These are phyloP conservation scores for Xylaria sp. DNA, from an alignment of 2,329 filamentous ascomycete genomes.

Conservation along the genomic window DNA sequence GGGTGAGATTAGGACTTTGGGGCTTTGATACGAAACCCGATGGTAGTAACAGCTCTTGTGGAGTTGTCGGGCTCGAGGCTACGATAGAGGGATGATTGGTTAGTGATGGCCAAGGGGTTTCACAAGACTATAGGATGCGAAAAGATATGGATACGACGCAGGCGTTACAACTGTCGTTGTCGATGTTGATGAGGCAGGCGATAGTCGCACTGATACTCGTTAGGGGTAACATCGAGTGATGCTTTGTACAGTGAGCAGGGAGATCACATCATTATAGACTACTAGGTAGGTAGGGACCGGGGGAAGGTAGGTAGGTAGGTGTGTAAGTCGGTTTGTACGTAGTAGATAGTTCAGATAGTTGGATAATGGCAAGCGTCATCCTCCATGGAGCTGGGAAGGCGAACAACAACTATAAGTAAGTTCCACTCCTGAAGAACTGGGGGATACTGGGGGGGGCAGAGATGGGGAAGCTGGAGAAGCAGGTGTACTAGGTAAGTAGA, in stretches of 20 bases:
- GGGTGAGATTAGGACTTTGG: neutral
- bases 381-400: slow-evolving; percentile 4
- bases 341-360: too few species aligned
- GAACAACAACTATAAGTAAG: neutral
- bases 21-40: neutral
- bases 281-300: neutral
- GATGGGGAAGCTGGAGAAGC: neutral
- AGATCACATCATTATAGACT: too few species aligned
- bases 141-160: neutral
- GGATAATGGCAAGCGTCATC: slow-evolving; percentile 23
- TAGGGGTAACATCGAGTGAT: too few species aligned
- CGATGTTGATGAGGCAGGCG: neutral
- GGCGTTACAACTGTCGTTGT: neutral
- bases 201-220: neutral
- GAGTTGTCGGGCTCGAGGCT: neutral
- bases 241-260: too few species aligned
- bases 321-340: neutral
- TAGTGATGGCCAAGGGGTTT: neutral
- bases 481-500: too few species aligned
- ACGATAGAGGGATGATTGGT: neutral
- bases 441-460: neutral
- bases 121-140: neutral
- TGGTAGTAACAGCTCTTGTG: slow-evolving; percentile 4
- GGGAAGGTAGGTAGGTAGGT: neutral
- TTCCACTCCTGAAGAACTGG: neutral